Evolutionary conservation across 306 rosid species (phyloP), one percentile per base, ranked within the genome.

Genomic region (Rosa persica): DNA sequence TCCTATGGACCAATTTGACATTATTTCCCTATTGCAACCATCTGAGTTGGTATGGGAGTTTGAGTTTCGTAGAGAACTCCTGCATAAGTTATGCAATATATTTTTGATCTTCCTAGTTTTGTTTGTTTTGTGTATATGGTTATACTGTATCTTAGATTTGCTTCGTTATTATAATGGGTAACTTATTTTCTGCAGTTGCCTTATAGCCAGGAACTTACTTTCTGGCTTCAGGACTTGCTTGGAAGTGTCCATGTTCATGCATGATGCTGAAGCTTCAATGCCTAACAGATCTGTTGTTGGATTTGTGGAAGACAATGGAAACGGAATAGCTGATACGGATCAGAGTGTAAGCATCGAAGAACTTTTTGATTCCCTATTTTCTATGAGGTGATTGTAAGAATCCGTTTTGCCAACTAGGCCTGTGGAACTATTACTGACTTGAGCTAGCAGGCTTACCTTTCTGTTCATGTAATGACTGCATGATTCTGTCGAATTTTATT

Each of bases 181-280:
- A 67, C 76, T 75, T 77, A 67, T 89, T 42, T 67, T 79, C 78
- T 90, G 85, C 92, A 95, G 99, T 80, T 93, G 99, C 86, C 99
- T 95, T 85, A 93, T 93, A 84, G 90, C 98, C 71, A 91, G 99
- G 82, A 95, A 95, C 89, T 87, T 95, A 74, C 98, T 95, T 81
- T 91, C 99, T 87, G 98, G 98, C 75, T 87, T 89, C 78, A 93
- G 83, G 89, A 93, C 96, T 83, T 95, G 99, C 85, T 40, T 77
- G 79, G 99, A 95, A 84, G 92, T 95, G 80, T 84, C 87, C 79
- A 84, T 76, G 70, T 95, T 89, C 86, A 95, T 93, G 99, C 86
- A 89, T 67, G 84, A 85, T 73, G 90, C 92, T 76, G 95, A 87
- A 81, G 89, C 85, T 42, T 87, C 93, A 75, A 71, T 86, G 80